Evolutionary conservation across 2,329 filamentous ascomycete species (phyloP), one percentile per base, ranked within the genome.

Genomic region (Aspergillus quadricinctus): DNA sequence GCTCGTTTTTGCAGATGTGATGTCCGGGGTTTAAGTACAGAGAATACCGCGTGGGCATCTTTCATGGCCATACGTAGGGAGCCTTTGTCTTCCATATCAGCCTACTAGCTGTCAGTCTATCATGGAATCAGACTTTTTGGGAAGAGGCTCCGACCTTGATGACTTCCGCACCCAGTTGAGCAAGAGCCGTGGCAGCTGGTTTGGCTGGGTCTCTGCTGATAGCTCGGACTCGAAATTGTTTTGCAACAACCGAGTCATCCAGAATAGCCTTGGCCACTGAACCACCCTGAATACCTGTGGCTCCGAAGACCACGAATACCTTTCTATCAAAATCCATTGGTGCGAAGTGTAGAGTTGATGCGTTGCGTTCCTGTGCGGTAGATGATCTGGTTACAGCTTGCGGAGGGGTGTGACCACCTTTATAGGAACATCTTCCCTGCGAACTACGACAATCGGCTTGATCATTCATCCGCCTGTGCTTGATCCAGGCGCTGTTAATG

Each of bases 271-370:
- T 65, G 48, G 80, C 79, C 43, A 84, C 74, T 17, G 78, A 80
- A 60, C 80, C 80, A 37, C 83, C 83, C 70, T 86, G 83, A 57
- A 78, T 78, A 55, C 83, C 82, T 17, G 81, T 84, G 49, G 81
- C 78, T 31, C 82, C 82, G 59, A 84, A 79, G 14, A 85, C 74
- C 43, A 78, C 79, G 66, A 84, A 75, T 63, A 81, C 72, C 62
- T 79, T 57, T 48, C 40, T 53, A 27, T 27, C 25, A 27, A 27
- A 27, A 27, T 27, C 4, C 25, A 27, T 27, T 23, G 25, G 25
- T 5, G 6, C 25, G 4, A 5, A 27, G 4, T 27, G 25, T 27
- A 27, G 25, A 27, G 25, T 27, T 7, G 25, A 27, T 7, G 25
- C 25, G 25, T 27, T 27, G 25, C 25, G 6, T 23, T 23, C 23